These are phyloP conservation scores for Talaromyces sp. DNA, from an alignment of 2,329 filamentous ascomycete species.

Conservation along the genomic window DNA sequence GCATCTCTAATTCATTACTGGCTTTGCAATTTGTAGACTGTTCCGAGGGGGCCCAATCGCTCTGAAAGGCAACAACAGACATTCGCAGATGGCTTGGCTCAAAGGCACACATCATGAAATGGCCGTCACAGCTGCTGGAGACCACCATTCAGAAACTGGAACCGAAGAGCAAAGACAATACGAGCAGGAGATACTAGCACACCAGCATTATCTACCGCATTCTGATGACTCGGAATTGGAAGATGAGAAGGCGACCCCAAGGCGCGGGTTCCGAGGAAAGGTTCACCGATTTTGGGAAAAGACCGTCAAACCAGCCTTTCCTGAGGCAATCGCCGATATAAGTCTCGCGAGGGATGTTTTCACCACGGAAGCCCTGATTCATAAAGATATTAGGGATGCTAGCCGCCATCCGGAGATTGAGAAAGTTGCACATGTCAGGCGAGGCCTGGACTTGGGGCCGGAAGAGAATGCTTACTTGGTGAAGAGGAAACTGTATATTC, in stretches of 20 bases:
- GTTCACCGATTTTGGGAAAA: slow-evolving; percentile 5
- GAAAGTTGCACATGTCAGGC: slow-evolving; percentile 4
- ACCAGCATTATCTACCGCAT: slow-evolving; percentile 4
- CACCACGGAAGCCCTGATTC: slow-evolving; percentile 7
- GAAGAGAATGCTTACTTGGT: slow-evolving; percentile 6
- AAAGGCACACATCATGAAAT: neutral
- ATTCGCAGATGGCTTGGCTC: neutral
- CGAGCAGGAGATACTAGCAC: slow-evolving; percentile 5
- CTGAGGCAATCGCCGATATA: slow-evolving; percentile 10
- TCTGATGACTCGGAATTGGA: slow-evolving; percentile 1
- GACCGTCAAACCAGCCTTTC: slow-evolving; percentile 10
- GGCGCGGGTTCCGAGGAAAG: neutral
- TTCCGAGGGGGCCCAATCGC: no score
- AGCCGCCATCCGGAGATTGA: slow-evolving; percentile 3
- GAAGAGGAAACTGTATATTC: slow-evolving; percentile 4
- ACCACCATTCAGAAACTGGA: slow-evolving; percentile 3
- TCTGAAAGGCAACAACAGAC: neutral
- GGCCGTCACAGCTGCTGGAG: neutral
- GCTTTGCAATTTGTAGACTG: neutral
- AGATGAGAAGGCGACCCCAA: slow-evolving; percentile 1
- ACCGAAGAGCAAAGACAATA: slow-evolving; percentile 8
- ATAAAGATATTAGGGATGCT: neutral
- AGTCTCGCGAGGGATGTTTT: slow-evolving; percentile 10
- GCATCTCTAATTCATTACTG: neutral
- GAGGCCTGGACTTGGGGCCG: neutral